A percentile compares a stretch with the other conserved stretches of the same genome.
phyloP scores from a whole-genome alignment of 495 filamentous ascomycete genomes.

The Friedmanniomyces simplex region DNA sequence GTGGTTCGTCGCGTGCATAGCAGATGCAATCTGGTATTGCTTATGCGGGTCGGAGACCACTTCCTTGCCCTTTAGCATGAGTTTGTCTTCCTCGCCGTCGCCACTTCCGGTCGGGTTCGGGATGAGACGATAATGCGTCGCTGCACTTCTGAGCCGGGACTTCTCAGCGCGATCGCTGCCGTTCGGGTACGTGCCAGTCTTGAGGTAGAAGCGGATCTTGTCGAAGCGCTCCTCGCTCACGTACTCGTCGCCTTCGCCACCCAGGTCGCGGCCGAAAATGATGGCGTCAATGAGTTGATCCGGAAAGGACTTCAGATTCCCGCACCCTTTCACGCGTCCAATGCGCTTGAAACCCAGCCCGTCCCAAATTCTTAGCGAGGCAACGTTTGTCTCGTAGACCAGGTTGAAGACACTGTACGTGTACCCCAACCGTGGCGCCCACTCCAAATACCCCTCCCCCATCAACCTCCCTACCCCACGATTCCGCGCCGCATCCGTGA shows the following conservation, averaged over 20 bases:
- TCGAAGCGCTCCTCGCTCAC: conserved; percentile 96
- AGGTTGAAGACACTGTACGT: conserved; percentile 96
- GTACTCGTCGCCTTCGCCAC: conserved; percentile 67
- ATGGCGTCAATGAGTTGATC: conserved; percentile 84
- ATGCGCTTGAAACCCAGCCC: conserved; percentile 96
- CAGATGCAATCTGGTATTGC: conserved; percentile 81
- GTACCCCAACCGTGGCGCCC: conserved; percentile 88
- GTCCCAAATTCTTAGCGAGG: conserved; percentile 93
- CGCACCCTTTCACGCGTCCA: conserved; percentile 78
- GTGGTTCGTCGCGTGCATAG: conserved; percentile 66
- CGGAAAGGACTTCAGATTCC: conserved; percentile 71
- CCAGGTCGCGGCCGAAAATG: conserved; percentile 87
- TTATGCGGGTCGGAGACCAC: conserved; percentile 83
- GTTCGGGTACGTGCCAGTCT: conserved; percentile 84
- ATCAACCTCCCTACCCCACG: conserved; percentile 83
- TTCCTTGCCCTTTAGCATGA: conserved; percentile 97
- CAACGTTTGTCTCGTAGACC: conserved; percentile 95
- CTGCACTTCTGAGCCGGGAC: conserved; percentile 80
- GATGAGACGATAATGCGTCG: conserved; percentile 87
- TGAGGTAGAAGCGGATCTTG: conserved; percentile 95
- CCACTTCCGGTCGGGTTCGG: conserved; percentile 22
- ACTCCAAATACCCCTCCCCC: conserved; percentile 90
- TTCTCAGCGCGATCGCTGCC: conserved; percentile 94
- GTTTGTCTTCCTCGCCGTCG: conserved; percentile 53
- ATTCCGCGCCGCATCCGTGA: conserved; percentile 81